Evolutionary conservation across 2,329 filamentous ascomycete genomes (phyloP), one percentile per base, ranked within the genome.

Genomic region (Metarhizium rileyi): DNA sequence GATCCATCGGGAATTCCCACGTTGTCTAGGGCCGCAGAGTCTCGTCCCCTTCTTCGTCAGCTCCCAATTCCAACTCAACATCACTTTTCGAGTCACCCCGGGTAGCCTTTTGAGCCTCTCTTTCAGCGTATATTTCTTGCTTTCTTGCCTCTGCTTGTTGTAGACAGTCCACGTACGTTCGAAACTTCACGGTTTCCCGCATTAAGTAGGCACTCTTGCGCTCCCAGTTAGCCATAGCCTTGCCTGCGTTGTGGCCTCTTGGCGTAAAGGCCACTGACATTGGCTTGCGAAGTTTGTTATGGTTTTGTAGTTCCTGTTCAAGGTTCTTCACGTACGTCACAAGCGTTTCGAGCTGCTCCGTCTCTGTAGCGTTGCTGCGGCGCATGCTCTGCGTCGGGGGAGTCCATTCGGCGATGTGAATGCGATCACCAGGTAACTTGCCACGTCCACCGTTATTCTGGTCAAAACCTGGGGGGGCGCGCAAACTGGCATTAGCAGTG

Each of bases 201-300:
- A 97, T 75, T 38, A 98, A 71, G 63, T 97, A 95, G 27, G 87
- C 84, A 50, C 88, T 94, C 72, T 97, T 97, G 62, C 86, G 83
- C 72, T 98, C 90, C 91, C 93, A 98, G 67, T 98, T 98, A 20
- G 84, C 77, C 86, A 97, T 91, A 16, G 91, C 89, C 67, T 86
- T 90, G 54, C 73, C 74, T 16, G 84, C 80, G 61, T 97, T 97
- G 35, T 81, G 77, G 53, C 91, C 86, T 27, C 90, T 81, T 3
- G 89, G 86, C 14, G 88, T 90, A 64, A 94, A 97, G 8, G 93
- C 90, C 49, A 95, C 76, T 49, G 90, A 77, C 85, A 97, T 93
- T 2, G 89, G 84, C 50, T 82, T 82, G 57, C 93, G 83, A 56
- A 97, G 74, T 63, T 90, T 86, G 61, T 97, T 96, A 68, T 98